Conservation (phyloP, 2,329 filamentous ascomycete genomes). For the Cryphonectria radicalis region DNA sequence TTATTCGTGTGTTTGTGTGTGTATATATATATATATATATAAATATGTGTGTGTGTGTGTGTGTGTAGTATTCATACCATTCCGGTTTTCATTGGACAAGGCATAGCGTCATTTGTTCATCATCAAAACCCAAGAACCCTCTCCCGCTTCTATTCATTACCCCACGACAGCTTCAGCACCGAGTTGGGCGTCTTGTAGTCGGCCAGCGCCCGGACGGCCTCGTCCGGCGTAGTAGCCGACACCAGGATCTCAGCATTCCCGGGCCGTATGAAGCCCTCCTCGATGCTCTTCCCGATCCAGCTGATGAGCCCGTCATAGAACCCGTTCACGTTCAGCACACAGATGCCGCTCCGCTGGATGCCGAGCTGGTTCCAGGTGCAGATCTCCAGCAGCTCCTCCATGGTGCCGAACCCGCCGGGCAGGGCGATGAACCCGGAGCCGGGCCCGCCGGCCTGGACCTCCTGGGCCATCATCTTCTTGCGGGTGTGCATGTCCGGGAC, state of each 20-base stretch:
- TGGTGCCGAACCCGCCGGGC: conserved; percentile 87
- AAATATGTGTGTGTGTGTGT: neutral
- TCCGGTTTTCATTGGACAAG: no score
- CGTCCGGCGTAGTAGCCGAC: conserved; percentile 72
- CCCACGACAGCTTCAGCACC: conserved; percentile 83
- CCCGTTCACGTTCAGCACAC: conserved; percentile 83
- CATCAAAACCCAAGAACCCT: no score
- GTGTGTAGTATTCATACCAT: neutral
- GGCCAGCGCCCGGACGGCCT: conserved; percentile 71
- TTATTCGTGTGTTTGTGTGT: neutral
- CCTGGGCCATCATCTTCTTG: conserved; percentile 90
- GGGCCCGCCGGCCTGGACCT: conserved; percentile 79
- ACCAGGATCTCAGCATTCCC: conserved; percentile 77
- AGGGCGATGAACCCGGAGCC: conserved; percentile 90
- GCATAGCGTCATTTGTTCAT: no score
- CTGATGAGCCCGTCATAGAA: conserved; percentile 88
- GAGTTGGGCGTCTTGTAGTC: conserved; percentile 78
- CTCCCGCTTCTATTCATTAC: conserved; percentile 54
- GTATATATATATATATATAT: neutral
- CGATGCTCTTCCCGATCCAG: conserved; percentile 79
- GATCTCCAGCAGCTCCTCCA: conserved; percentile 93
- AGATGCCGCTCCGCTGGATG: conserved; percentile 80
- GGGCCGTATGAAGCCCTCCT: conserved; percentile 74
- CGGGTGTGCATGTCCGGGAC: conserved; percentile 96
- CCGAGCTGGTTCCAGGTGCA: conserved; percentile 96